These are phyloP conservation scores for Pelargonium citronellum DNA, from an alignment of 441 rosid genomes.

Conservation along the genomic window DNA sequence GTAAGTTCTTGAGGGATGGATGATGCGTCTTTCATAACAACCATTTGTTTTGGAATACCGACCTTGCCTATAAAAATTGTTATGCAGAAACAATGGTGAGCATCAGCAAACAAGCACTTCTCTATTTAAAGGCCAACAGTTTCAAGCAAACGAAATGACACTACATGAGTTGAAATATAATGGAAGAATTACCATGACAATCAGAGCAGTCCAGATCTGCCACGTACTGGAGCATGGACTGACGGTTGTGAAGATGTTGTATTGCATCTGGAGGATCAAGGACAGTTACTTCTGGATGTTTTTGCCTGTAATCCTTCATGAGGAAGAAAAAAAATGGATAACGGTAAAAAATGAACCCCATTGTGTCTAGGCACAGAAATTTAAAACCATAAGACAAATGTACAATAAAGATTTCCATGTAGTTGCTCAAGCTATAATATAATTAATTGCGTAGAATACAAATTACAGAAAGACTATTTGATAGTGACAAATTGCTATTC, in stretches of 20 bases:
- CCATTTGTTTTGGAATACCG: constrained; percentile 66
- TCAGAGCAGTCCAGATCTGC: constrained; percentile 67
- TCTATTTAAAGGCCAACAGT: neutral
- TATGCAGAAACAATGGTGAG: constrained; percentile 43
- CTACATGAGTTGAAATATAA: neutral
- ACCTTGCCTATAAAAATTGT: constrained; percentile 57
- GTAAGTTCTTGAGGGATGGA: constrained; percentile 59
- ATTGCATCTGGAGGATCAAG: constrained; percentile 95
- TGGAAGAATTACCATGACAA: constrained; percentile 41
- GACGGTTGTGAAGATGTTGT: constrained; percentile 72
- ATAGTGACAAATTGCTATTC: too few relatives aligned
- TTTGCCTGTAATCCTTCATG: constrained; percentile 48
- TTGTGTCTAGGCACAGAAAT: too few relatives aligned
- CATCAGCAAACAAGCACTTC: constrained; percentile 22
- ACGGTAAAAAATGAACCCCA: neutral
- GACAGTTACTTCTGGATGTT: constrained; percentile 74
- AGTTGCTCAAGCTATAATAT: constrained; percentile 5
- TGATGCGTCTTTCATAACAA: constrained; percentile 62
- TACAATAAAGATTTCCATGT: neutral
- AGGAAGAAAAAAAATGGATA: constrained; percentile 9
- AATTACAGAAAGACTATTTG: neutral
- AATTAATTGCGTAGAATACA: neutral
- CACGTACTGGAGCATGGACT: constrained; percentile 86
- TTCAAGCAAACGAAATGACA: neutral
- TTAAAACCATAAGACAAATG: neutral